Evolutionary conservation across 257 asterid species (phyloP).

Genomic region (Agastache rugosa): DNA sequence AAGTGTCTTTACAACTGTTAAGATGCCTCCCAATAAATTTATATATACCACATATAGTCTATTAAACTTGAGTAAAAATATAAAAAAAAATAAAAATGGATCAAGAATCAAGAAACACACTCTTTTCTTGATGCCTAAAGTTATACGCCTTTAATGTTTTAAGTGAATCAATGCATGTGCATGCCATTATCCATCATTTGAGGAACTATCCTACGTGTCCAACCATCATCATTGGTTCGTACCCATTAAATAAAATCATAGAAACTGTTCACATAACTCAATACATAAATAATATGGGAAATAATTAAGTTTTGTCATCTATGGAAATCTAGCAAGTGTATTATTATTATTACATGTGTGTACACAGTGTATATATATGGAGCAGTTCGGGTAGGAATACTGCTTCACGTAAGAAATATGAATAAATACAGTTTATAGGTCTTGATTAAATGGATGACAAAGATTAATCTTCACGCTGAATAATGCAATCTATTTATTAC

Average conservation of each 20-base stretch:
- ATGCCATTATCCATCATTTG: conserved; percentile 41
- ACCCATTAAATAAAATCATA: conserved; percentile 5
- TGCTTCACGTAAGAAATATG: too few relatives aligned
- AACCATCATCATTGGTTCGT: conserved; percentile 37
- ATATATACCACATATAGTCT: conserved; percentile 11
- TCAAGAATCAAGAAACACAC: conserved; percentile 42
- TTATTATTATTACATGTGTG: background rate
- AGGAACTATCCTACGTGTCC: conserved; percentile 39
- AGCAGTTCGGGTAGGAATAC: too few relatives aligned
- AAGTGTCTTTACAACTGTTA: conserved; percentile 50
- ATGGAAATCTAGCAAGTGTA: background rate
- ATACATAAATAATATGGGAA: background rate
- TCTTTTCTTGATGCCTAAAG: conserved; percentile 53
- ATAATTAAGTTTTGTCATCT: background rate
- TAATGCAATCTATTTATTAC: too few relatives aligned
- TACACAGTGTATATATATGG: too few relatives aligned
- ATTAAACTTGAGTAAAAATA: conserved; percentile 1
- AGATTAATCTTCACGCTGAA: too few relatives aligned
- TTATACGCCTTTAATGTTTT: conserved; percentile 39
- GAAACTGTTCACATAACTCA: background rate
- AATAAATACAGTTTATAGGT: too few relatives aligned
- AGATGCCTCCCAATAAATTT: conserved; percentile 40
- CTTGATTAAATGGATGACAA: too few relatives aligned
- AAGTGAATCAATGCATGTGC: conserved; percentile 53
- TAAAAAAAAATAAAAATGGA: conserved; percentile 27